Evolutionary conservation across 2,329 filamentous ascomycete genomes (phyloP).

Genomic region (Akanthomyces lecanii): DNA sequence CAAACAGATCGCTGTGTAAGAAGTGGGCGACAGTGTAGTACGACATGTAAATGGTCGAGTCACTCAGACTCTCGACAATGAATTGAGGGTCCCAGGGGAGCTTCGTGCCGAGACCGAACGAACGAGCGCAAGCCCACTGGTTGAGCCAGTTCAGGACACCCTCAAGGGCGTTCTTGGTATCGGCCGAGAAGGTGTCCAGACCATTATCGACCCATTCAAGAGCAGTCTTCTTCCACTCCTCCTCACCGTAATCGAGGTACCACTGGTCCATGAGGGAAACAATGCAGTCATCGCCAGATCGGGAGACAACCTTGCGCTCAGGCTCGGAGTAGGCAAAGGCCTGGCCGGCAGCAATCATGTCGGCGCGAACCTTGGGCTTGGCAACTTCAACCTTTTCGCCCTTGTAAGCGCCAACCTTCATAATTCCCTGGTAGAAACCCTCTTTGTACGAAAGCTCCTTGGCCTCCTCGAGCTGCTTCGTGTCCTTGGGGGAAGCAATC

Average conservation of each 20-base stretch:
- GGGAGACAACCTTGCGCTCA: constrained; percentile 80
- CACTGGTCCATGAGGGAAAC: constrained; percentile 93
- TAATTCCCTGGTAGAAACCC: constrained; percentile 90
- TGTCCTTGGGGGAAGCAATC: constrained; percentile 94
- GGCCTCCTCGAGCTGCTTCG: constrained; percentile 80
- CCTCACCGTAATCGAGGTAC: constrained; percentile 96
- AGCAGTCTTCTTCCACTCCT: constrained; percentile 75
- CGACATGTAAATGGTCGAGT: constrained; percentile 89
- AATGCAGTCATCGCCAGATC: constrained; percentile 89
- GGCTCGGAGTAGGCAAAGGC: constrained; percentile 94
- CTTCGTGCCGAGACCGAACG: constrained; percentile 88
- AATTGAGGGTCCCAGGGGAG: constrained; percentile 90
- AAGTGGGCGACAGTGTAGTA: constrained; percentile 66
- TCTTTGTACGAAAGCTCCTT: constrained; percentile 98
- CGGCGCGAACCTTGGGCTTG: constrained; percentile 77
- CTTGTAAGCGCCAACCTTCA: constrained; percentile 83
- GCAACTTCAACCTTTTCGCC: constrained; percentile 82
- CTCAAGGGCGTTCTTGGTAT: constrained; percentile 76
- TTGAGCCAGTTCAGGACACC: constrained; percentile 88
- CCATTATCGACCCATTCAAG: constrained; percentile 68
- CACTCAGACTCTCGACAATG: constrained; percentile 86
- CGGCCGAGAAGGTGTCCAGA: constrained; percentile 74
- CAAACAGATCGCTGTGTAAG: constrained; percentile 83
- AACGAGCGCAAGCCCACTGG: constrained; percentile 91
- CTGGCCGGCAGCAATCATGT: constrained; percentile 69